Evolutionary conservation across 768 basidiomycete species (phyloP), one percentile per base, ranked within the genome.

Genomic region (Macrocybe gigantea): DNA sequence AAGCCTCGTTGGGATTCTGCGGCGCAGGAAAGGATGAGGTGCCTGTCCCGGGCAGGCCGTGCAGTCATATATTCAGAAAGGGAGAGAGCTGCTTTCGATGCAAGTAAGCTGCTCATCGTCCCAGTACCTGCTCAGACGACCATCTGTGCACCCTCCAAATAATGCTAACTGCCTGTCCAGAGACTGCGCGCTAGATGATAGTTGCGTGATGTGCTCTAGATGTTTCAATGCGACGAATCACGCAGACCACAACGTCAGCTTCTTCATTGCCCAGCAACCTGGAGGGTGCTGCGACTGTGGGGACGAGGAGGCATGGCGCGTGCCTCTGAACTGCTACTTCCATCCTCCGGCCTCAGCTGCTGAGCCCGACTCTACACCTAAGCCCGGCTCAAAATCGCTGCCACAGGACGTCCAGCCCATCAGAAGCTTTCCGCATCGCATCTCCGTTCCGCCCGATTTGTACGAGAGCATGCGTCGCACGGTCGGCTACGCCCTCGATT

Each of bases 271-370:
- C 6, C 89, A 90, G 49, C 93, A 96, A 56, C 85, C 88, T 0
- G 88, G 93, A 6, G 89, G 93, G 5, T 93, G 90, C 56, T 99
- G 96, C 60, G 93, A 97, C 65, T 97, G 95, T 57, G 93, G 93
- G 11, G 94, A 97, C 58, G 72, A 77, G 15, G 88, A 95, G 58
- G 90, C 91, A 1, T 98, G 93, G 93, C 77, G 82, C 33, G 57
- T 61, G 5, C 69, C 78, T 5, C 74, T 88, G 11, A 64, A 71
- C 9, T 94, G 92, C 62, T 82, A 84, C 0, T 79, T 79, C 58
- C 91, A 95, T 58, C 89, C 91, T 9, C 75, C 82, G 14, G 60
- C 65, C n/a, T 57, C 55, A 5, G 49, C 57, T 15, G 44, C 58
- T 9, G 55, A 60, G 30, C 48, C 61, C 10, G 59, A 61, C 44